Conservation (phyloP, 208 protist genomes). For the Porcisia deanei region DNA sequence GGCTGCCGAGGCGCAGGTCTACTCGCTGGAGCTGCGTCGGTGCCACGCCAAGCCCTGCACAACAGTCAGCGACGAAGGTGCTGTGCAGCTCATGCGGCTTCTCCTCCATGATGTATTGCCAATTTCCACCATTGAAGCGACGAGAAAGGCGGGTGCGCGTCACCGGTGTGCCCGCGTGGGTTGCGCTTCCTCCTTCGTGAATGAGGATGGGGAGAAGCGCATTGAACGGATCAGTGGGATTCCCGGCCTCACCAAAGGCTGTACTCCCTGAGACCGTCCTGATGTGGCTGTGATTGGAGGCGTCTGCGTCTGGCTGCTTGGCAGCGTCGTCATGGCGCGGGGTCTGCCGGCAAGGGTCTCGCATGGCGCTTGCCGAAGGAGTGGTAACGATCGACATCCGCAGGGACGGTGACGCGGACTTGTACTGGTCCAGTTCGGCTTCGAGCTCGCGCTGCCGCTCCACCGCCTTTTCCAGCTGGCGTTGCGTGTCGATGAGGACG, state of each 20-base stretch:
- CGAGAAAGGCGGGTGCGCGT: constrained; percentile 30
- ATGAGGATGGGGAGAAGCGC: background rate
- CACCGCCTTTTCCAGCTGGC: constrained; percentile 8
- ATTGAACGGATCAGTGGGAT: background rate
- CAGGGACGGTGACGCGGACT: background rate
- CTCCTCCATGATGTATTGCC: constrained; percentile 49
- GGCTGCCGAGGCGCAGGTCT: constrained; percentile 27
- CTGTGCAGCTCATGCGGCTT: constrained; percentile 52
- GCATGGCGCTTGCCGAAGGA: background rate
- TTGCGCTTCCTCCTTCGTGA: background rate
- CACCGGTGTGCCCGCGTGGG: constrained; percentile 1
- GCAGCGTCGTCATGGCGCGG: constrained; percentile 15
- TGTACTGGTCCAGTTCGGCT: constrained; percentile 1
- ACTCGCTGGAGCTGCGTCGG: constrained; percentile 38
- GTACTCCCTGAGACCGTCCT: background rate
- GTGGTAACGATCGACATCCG: background rate
- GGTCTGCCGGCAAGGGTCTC: constrained; percentile 10
- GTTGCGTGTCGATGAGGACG: constrained; percentile 3
- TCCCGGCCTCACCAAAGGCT: background rate
- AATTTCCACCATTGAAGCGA: constrained; percentile 50
- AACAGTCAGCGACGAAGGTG: constrained; percentile 45
- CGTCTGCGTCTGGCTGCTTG: constrained; percentile 14
- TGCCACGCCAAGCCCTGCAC: constrained; percentile 43
- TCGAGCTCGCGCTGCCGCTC: constrained; percentile 15
- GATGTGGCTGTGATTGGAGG: background rate